A percentile compares a stretch with the other conserved stretches of the same genome.
phyloP scores from a whole-genome alignment of 768 basidiomycete species.

The Amanita molliuscula region DNA sequence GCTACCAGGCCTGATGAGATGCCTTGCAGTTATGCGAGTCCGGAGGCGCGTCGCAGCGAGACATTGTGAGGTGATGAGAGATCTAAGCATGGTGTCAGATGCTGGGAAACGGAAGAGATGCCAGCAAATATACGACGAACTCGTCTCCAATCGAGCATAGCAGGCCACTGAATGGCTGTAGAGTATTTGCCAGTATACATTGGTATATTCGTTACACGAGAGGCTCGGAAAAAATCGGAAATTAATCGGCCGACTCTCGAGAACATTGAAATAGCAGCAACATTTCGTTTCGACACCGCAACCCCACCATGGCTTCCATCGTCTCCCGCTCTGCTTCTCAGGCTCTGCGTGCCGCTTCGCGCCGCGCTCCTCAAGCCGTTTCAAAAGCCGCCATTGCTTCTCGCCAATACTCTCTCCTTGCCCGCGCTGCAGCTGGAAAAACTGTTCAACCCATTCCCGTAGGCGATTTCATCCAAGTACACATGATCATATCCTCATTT shows the following conservation, averaged over 20 bases:
- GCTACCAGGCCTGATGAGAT: not conserved
- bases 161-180: no score
- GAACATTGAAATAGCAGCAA: slow-evolving; percentile 14
- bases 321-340: slow-evolving; percentile 55
- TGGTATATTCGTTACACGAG: no score
- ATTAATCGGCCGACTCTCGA: slow-evolving; percentile 16
- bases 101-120: not conserved
- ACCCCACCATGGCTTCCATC: slow-evolving; percentile 45
- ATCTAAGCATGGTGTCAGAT: not conserved
- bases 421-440: slow-evolving; percentile 29
- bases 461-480: not conserved
- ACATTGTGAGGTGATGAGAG: not conserved
- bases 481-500: not conserved
- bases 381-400: slow-evolving; percentile 28
- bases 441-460: slow-evolving; percentile 1
- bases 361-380: slow-evolving; percentile 49
- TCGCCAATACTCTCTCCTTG: slow-evolving; percentile 56
- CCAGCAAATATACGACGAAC: no score
- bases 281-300: slow-evolving; percentile 3
- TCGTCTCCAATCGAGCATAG: no score
- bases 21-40: not conserved
- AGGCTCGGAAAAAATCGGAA: slow-evolving; percentile 16
- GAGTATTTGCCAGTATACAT: no score
- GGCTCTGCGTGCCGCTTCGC: slow-evolving; percentile 53
- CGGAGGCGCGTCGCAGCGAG: not conserved